A percentile compares a stretch with the other conserved stretches of the same genome.
phyloP scores from a whole-genome alignment of 1,284 basidiomycete species.

The Stereum hirsutum region DNA sequence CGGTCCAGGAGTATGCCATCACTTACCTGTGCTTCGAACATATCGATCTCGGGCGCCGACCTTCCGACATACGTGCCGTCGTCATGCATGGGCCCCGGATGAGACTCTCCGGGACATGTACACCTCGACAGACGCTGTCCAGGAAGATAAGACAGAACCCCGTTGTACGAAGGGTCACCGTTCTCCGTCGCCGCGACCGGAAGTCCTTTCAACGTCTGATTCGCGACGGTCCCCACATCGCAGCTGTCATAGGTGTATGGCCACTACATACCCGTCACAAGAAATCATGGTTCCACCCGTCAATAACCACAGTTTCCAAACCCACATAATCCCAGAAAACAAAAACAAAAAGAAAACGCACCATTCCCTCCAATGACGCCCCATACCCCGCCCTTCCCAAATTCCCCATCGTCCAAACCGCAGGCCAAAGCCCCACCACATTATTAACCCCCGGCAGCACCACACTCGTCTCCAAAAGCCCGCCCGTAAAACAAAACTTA shows the following conservation, averaged over 20 bases:
- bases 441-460: conserved; percentile 72
- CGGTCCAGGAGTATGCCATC: conserved; percentile 13
- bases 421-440: conserved; percentile 43
- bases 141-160: conserved; percentile 35
- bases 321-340: too few relatives aligned
- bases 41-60: conserved; percentile 40
- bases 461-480: conserved; percentile 64
- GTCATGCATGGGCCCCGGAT: conserved; percentile 44
- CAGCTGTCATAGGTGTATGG: conserved; percentile 49
- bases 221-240: conserved; percentile 47
- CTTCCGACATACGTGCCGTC: conserved; percentile 48
- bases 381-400: conserved; percentile 51
- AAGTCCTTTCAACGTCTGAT: conserved; percentile 31
- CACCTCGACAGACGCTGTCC: conserved; percentile 40
- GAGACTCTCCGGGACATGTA: conserved; percentile 41
- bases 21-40: conserved; percentile 31
- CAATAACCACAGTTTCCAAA: neutral
- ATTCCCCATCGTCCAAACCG: conserved; percentile 40
- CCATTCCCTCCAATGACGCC: conserved; percentile 44
- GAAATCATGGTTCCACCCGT: too few relatives aligned
- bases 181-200: conserved; percentile 29
- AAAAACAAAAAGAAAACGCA: conserved; percentile 11
- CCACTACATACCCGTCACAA: conserved; percentile 25
- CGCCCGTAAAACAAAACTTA: conserved; percentile 93
- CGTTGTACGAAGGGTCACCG: conserved; percentile 28